phyloP scores from a whole-genome alignment of 768 basidiomycete species.

The Boletus huronensis region DNA sequence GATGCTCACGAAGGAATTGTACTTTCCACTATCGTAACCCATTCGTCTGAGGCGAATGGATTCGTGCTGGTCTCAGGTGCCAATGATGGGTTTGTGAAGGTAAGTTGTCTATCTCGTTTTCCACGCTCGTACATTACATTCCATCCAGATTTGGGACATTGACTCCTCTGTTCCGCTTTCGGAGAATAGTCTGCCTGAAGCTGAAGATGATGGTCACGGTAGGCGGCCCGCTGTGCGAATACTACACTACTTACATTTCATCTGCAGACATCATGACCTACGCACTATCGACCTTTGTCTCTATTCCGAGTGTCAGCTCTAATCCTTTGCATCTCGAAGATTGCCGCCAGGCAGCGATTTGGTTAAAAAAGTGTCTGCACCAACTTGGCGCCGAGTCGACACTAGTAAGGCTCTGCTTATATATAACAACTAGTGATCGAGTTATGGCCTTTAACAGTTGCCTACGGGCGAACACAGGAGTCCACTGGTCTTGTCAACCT shows the following conservation, averaged over 20 bases:
- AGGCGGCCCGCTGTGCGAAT: not conserved
- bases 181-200: not conserved
- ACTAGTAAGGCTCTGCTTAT: constrained; percentile 46
- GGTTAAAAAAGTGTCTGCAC: constrained; percentile 82
- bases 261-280: constrained; percentile 65
- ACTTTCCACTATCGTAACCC: constrained; percentile 69
- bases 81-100: constrained; percentile 84
- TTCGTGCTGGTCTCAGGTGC: constrained; percentile 69
- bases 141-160: constrained; percentile 53
- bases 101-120: constrained; percentile 25
- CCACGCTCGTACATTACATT: not conserved
- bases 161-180: constrained; percentile 12
- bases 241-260: constrained; percentile 2
- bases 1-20: constrained; percentile 76
- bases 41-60: constrained; percentile 23
- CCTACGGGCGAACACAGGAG: constrained; percentile 74
- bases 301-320: constrained; percentile 83
- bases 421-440: not conserved
- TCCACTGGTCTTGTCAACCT: constrained; percentile 88
- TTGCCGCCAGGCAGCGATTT: constrained; percentile 91
- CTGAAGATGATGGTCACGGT: constrained; percentile 25
- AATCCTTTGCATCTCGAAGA: constrained; percentile 67
- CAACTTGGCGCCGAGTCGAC: constrained; percentile 84
- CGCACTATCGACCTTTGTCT: constrained; percentile 80
- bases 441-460: constrained; percentile 43